phyloP scores from a whole-genome alignment of 1,139 yeast genomes.

The Protomyces lactucae-debilis region DNA sequence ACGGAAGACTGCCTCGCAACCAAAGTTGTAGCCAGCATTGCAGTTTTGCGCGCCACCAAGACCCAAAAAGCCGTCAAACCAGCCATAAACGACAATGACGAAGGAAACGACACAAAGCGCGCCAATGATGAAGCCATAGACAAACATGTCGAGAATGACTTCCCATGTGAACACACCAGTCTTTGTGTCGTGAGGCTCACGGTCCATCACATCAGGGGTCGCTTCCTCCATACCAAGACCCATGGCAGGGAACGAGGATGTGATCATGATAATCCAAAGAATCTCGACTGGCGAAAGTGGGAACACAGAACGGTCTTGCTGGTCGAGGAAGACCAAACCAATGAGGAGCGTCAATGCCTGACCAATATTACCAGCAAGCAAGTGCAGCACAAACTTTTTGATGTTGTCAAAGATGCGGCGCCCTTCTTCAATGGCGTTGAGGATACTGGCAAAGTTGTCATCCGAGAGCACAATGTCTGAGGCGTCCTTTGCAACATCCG shows the following conservation, averaged over 20 bases:
- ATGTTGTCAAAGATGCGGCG: slow-evolving; percentile 76
- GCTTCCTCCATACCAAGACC: slow-evolving; percentile 75
- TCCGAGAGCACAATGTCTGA: slow-evolving; percentile 70
- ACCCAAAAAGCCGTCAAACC: slow-evolving; percentile 67
- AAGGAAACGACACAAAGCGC: slow-evolving; percentile 64
- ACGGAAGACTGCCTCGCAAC: slow-evolving; percentile 63
- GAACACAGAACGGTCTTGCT: slow-evolving; percentile 58
- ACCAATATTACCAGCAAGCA: slow-evolving; percentile 72
- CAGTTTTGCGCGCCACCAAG: slow-evolving; percentile 42
- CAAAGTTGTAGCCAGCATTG: slow-evolving; percentile 47
- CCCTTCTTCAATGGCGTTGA: slow-evolving; percentile 77
- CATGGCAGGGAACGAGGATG: slow-evolving; percentile 82
- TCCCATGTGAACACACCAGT: slow-evolving; percentile 65
- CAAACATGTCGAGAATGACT: slow-evolving; percentile 66
- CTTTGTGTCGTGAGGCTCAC: slow-evolving; percentile 57
- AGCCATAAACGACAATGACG: slow-evolving; percentile 57
- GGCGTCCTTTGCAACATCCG: slow-evolving; percentile 78
- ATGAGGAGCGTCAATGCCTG: slow-evolving; percentile 67
- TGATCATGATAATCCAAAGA: slow-evolving; percentile 71
- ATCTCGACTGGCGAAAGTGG: slow-evolving; percentile 78
- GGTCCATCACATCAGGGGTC: slow-evolving; percentile 58
- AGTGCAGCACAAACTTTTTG: slow-evolving; percentile 74
- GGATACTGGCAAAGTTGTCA: slow-evolving; percentile 72
- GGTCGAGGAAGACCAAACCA: slow-evolving; percentile 66
- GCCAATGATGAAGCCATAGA: slow-evolving; percentile 72